Conservation (phyloP, 495 filamentous ascomycete species). For the Friedmanniomyces endolithicus region DNA sequence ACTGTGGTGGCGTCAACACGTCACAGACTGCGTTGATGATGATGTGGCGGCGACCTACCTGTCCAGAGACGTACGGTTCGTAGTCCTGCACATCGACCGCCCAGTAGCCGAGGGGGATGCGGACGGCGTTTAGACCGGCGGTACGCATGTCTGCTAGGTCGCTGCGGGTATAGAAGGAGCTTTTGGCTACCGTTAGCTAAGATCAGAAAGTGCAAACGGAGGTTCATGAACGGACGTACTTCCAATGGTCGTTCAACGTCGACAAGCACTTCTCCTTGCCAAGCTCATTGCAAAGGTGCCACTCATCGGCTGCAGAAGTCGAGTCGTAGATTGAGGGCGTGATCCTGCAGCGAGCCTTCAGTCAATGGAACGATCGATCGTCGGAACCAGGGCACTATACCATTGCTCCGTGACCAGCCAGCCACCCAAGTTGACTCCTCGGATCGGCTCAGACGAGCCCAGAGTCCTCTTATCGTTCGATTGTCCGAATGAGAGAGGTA, state of each 20-base stretch:
- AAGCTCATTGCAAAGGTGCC: slow-evolving; percentile 7
- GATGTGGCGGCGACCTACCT: background rate
- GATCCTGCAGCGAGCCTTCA: background rate
- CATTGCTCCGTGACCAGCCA: slow-evolving; percentile 9
- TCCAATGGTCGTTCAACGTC: slow-evolving; percentile 3
- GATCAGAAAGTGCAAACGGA: background rate
- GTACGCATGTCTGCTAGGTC: background rate
- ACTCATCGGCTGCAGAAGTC: background rate
- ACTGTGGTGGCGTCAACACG: background rate
- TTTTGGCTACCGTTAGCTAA: background rate
- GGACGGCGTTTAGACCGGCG: slow-evolving; percentile 4
- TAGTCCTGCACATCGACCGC: background rate
- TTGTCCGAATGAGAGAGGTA: background rate
- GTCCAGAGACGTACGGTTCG: slow-evolving; percentile 7
- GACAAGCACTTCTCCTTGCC: slow-evolving; percentile 1
- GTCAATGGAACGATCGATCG: too few species aligned
- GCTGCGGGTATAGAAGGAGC: slow-evolving; percentile 3
- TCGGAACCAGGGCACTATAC: too few species aligned
- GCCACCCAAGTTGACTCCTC: slow-evolving; percentile 8
- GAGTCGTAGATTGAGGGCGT: slow-evolving; percentile 5
- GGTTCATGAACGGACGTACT: background rate
- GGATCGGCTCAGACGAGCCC: background rate
- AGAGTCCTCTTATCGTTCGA: background rate
- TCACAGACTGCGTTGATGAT: background rate
- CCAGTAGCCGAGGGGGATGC: slow-evolving; percentile 6